These are phyloP conservation scores for Coemansia guatemalensis DNA, from an alignment of 192 early-diverging fungal genomes.

Conservation along the genomic window DNA sequence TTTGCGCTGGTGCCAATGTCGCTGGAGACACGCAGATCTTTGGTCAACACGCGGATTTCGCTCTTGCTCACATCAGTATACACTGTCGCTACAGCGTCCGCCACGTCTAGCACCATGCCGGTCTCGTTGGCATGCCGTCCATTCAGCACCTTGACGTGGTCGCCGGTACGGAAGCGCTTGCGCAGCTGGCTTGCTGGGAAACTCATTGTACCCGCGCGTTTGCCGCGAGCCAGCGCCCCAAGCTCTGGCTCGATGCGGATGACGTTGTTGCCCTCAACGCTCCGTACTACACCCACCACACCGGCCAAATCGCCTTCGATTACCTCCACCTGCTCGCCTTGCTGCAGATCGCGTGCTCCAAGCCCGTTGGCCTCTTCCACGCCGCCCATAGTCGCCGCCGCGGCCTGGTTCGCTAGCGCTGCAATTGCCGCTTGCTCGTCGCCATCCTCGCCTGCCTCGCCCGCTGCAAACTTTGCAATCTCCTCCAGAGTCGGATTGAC, in stretches of 20 bases:
- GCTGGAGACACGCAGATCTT: slow-evolving; percentile 77
- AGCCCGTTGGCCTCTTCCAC: slow-evolving; percentile 51
- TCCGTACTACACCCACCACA: slow-evolving; percentile 71
- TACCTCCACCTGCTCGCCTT: slow-evolving; percentile 87
- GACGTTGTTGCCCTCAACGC: slow-evolving; percentile 65
- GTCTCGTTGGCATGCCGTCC: slow-evolving; percentile 83
- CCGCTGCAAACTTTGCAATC: slow-evolving; percentile 71
- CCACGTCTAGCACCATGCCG: slow-evolving; percentile 85
- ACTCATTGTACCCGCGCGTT: slow-evolving; percentile 34
- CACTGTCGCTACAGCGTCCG: slow-evolving; percentile 78
- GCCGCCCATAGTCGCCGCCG: slow-evolving; percentile 36
- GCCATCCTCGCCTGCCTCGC: slow-evolving; percentile 63
- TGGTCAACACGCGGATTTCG: slow-evolving; percentile 86
- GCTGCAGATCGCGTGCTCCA: slow-evolving; percentile 59
- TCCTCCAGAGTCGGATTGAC: slow-evolving; percentile 92
- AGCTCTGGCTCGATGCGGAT: slow-evolving; percentile 69
- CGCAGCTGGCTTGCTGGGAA: slow-evolving; percentile 71
- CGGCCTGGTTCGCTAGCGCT: slow-evolving; percentile 57
- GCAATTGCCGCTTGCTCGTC: slow-evolving; percentile 64
- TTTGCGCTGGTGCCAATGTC: slow-evolving; percentile 64
- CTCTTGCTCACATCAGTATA: slow-evolving; percentile 66
- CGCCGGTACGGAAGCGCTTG: slow-evolving; percentile 89
- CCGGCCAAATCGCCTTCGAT: slow-evolving; percentile 81
- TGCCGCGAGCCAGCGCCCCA: slow-evolving; percentile 55
- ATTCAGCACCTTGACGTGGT: slow-evolving; percentile 91